Base-by-base conservation (phyloP, 1,284 basidiomycete species). In the Ceraceosorus guamensis region DNA sequence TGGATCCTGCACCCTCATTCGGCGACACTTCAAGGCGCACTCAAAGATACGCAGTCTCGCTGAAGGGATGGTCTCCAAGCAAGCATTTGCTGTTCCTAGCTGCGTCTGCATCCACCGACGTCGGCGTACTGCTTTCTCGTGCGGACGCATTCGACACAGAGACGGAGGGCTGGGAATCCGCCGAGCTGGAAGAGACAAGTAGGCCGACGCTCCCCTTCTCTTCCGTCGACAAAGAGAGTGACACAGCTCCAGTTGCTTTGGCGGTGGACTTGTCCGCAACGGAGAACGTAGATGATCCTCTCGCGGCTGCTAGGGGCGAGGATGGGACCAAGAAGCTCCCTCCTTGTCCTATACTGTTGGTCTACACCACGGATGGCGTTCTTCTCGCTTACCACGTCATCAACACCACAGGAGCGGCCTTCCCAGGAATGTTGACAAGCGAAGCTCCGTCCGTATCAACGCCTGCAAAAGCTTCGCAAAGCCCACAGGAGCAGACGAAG, bases 341-440 rank as follows among this genome's bases (percentile, higher is more conserved):
- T 2, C 76, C 80, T 1, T 69, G 75, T 44, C 52, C 52, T 5
- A 80, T 89, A 52, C 78, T 89, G 71, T 87, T 84, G 69, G 83
- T 84, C 4, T 90, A 88, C 72, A 82, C 87, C 4, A 88, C 84
- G 58, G 88, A 91, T 67, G 88, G 88, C 16, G 87, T 87, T 0
- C 57, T 91, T 37, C 81, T 85, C 41, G 88, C 81, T 2, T 91
- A 89, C 85, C 80, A 84, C 67, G 71, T 88, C 37, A 82, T 88
- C 48, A 84, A 87, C 70, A 79, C 81, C 2, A 77, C 77, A 18
- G 79, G 78, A 3, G 61, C 69, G 34, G 77, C 58, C 4, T 76
- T 62, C n/a, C 56, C 48, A 5, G 24, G 16, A n/a, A 41, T 45
- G 37, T 7, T 24, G 48, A 46, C 50, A 7, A 37, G 31, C 24